Base-by-base conservation (phyloP, 441 rosid genomes). In the Erodium moschatum region DNA sequence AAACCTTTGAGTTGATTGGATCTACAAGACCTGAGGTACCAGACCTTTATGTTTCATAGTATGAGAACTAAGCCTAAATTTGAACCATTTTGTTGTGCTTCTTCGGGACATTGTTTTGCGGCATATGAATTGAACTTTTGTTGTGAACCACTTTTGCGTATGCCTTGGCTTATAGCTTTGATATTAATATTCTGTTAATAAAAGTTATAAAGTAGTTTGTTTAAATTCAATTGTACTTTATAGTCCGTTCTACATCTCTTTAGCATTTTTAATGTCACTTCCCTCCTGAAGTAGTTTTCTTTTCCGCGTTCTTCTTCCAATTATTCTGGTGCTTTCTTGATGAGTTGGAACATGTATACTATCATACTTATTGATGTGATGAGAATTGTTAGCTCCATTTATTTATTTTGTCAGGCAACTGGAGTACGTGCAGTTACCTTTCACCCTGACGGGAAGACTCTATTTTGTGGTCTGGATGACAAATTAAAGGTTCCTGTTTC, bases 1-100 rank as follows among this genome's bases (percentile, higher is more conserved):
- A 95, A 85, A 95, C 97, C 38, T 95, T 95, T 77, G 96, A 95
- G 70, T 76, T 90, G 79, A 92, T 95, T 75, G 99, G 95, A 75
- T 87, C 98, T 73, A 27, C 95, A 44, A 82, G 89, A 80, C 91
- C 99, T 27, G 97, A 95, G 99, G 99, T 95, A 86, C 67, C 29
- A 10, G 4, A 72, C 10, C 21, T 77, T 11, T 70, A 35, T 18
- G 68, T 73, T 71, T 27, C 64, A 9, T 19, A 48, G 18, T 42
- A 58, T 67, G 68, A 65, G 56, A 18, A 4, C 40, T 29, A 27
- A 52, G 60, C 19, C 60, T 52, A 5, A n/a, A 52, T 52, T 52
- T 4, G 8, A 52, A 52, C 60, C 60, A 52, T 5, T 52, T 52
- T 52, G 8, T 15, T 35, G 8, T 35, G 60, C 19, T 52, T 52